Base-by-base conservation (phyloP, 2,329 filamentous ascomycete genomes). In the Nigrospora sphaerica region DNA sequence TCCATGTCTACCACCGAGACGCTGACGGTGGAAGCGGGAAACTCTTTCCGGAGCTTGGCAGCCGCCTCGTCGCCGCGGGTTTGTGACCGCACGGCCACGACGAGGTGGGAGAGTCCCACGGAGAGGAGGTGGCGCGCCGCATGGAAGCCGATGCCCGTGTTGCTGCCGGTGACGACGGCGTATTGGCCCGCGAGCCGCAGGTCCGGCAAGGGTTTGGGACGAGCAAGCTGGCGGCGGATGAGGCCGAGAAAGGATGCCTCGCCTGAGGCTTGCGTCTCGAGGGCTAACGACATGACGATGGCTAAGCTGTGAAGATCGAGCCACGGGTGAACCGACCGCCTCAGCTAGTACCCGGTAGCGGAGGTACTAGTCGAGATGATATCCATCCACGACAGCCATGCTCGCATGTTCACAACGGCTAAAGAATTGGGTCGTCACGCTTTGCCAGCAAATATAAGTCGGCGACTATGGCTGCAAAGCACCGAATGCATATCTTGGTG, bases 1-100 rank as follows among this genome's bases (percentile, higher is more conserved):
- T 38, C 41, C 59, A 70, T 64, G 46, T 71, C 66, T 16, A 71
- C 46, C 14, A 48, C 4, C 64, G 64, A 71, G 18, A 71, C 64
- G 23, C 64, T 56, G 17, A 70, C 59, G 2, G 28, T 57, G 12
- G 62, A 58, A 10, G 51, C 49, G 6, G 58, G 60, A 42, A 55
- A 55, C 13, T 45, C 36, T 14, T 45, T 42, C 12, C 51, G 57
- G 17, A 67, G 57, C 31, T 54, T 54, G 2, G 48, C 39, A 2
- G 60, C 62, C 12, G 66, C 65, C 12, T 48, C 54, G 36, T 67
- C 57, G n/a, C 67, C 67, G 45, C 60, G 63, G 7, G 47, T 12
- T 2, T 43, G 38, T 7, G 57, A 63, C 3, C 67, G 65, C 11
- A 67, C 65, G 10, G 61, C 65, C 13, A 70, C 49, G 44, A 70